These are phyloP conservation scores for Claviceps sorghi DNA, from an alignment of 2,329 filamentous ascomycete genomes.

Conservation along the genomic window DNA sequence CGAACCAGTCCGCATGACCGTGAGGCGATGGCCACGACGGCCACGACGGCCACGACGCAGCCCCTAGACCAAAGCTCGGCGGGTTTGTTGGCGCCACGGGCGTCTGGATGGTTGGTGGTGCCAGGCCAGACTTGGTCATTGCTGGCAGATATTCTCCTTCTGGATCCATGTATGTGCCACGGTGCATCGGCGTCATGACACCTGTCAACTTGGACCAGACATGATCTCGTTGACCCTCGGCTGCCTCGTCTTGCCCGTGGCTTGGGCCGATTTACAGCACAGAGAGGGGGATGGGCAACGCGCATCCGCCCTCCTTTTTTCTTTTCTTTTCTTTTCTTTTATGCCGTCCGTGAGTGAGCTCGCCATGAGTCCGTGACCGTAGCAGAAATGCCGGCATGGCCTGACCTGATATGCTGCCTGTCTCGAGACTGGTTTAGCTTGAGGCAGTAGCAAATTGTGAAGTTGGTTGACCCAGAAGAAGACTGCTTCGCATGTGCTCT, in stretches of 20 bases:
- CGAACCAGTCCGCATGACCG: neutral
- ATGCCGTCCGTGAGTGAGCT: neutral
- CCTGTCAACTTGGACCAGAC: neutral
- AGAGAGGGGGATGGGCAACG: neutral
- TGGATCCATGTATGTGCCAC: neutral
- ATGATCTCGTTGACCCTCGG: neutral
- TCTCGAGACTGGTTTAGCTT: neutral
- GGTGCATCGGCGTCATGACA: neutral
- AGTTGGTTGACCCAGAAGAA: neutral
- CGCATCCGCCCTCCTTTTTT: no score
- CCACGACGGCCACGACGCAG: neutral
- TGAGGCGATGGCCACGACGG: neutral
- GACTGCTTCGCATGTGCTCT: neutral
- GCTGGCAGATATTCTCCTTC: neutral
- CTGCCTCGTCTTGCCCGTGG: neutral
- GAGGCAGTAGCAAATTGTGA: neutral
- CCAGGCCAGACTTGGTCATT: neutral
- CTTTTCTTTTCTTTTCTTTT: no score
- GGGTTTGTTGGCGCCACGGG: slow-evolving; percentile 1
- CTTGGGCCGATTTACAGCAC: neutral
- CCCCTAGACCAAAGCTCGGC: neutral
- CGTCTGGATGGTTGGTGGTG: neutral
- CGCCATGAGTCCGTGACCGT: neutral
- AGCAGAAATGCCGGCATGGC: neutral
- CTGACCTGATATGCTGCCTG: neutral